Percentiles rank a stretch among this genome's conserved stretches.
Conservation (phyloP, 257 asterid species). For the Primulina eburnea region DNA sequence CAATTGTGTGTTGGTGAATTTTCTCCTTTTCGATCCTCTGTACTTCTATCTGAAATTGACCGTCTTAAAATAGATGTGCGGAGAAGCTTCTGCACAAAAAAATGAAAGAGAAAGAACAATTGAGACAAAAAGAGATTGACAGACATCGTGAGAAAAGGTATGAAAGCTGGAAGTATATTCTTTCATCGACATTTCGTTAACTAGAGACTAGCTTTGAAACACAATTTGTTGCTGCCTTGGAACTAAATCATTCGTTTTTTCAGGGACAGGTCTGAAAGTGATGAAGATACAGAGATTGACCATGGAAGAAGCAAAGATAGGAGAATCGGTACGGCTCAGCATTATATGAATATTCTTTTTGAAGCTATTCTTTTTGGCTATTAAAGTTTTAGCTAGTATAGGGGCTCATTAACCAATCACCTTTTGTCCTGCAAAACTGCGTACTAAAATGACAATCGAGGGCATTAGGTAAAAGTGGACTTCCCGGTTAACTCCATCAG, state of each 20-base stretch:
- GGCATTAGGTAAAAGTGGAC: neutral
- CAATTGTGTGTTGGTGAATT: constrained; percentile 11
- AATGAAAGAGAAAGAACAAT: constrained; percentile 64
- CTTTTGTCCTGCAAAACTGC: neutral
- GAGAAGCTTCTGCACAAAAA: constrained; percentile 84
- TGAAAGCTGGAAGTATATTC: neutral
- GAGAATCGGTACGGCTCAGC: constrained; percentile 53
- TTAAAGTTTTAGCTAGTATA: neutral
- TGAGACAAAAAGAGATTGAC: constrained; percentile 40
- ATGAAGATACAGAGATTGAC: constrained; percentile 41
- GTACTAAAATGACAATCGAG: neutral
- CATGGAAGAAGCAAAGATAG: constrained; percentile 43
- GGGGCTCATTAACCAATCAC: neutral
- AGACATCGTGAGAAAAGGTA: constrained; percentile 60
- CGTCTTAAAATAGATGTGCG: constrained; percentile 57
- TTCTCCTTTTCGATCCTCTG: neutral
- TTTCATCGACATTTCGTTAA: neutral
- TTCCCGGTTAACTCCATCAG: too few species aligned
- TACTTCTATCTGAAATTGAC: constrained; percentile 23
- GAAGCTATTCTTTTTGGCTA: neutral
- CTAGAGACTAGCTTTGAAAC: constrained; percentile 1
- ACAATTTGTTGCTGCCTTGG: constrained; percentile 7
- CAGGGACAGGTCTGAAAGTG: constrained; percentile 76
- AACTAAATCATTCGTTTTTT: constrained; percentile 24
- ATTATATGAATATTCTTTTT: neutral